Percentiles rank a stretch among this genome's conserved stretches.
phyloP scores from a whole-genome alignment of 1,139 yeast genomes.

The Magnusiomyces suaveolens region DNA sequence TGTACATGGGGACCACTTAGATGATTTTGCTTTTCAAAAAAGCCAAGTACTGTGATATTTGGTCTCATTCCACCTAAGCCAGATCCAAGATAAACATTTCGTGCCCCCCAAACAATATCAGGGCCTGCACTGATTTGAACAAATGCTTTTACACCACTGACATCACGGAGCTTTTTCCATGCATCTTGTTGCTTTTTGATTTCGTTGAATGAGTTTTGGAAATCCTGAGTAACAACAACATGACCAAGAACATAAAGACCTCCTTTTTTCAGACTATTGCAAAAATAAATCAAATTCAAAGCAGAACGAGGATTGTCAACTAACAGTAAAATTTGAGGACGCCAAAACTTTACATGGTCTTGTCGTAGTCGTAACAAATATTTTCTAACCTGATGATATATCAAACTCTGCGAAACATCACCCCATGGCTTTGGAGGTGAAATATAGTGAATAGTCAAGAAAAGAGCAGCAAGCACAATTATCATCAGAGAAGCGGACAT shows the following conservation, averaged over 20 bases:
- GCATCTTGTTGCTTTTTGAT: constrained; percentile 64
- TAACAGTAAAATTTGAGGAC: constrained; percentile 81
- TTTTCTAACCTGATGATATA: constrained; percentile 92
- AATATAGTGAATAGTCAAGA: constrained; percentile 71
- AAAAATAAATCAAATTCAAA: constrained; percentile 87
- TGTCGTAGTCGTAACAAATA: constrained; percentile 71
- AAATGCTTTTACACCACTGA: constrained; percentile 76
- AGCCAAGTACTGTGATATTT: constrained; percentile 49
- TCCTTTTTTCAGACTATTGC: constrained; percentile 90
- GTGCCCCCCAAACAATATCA: constrained; percentile 86
- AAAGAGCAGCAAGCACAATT: constrained; percentile 52
- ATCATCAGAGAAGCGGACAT: constrained; percentile 72
- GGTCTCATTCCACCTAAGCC: constrained; percentile 98
- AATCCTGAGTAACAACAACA: constrained; percentile 52
- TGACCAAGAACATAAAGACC: constrained; percentile 89
- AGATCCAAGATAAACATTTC: constrained; percentile 86
- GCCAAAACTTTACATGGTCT: constrained; percentile 94
- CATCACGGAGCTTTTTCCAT: constrained; percentile 74
- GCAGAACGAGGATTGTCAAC: constrained; percentile 87
- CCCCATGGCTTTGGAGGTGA: constrained; percentile 97
- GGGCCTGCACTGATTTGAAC: constrained; percentile 89
- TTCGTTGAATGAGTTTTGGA: constrained; percentile 55
- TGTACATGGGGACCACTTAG: too few species aligned
- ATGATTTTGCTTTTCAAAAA: constrained; percentile 14
- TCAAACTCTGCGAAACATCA: constrained; percentile 87